Conservation (phyloP, 2,329 filamentous ascomycete genomes). For the Akanthomyces dipterigenus region DNA sequence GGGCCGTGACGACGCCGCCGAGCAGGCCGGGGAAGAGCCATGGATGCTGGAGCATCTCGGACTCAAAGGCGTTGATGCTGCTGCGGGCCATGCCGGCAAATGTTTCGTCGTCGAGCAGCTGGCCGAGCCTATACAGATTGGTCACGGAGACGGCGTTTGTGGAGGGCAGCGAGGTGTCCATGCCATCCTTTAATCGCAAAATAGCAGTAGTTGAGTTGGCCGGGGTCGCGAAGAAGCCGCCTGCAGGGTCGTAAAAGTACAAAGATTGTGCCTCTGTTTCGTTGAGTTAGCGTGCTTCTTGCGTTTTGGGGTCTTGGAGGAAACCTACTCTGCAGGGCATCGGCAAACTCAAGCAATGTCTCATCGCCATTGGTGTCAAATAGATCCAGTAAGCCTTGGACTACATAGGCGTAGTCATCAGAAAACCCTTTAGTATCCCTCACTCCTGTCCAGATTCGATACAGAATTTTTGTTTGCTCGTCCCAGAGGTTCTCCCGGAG, state of each 20-base stretch:
- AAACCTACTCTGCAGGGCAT: constrained; percentile 63
- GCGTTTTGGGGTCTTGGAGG: background rate
- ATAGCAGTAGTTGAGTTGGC: constrained; percentile 61
- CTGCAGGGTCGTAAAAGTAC: constrained; percentile 67
- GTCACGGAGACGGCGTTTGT: constrained; percentile 81
- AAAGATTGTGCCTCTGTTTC: constrained; percentile 59
- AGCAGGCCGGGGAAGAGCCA: constrained; percentile 84
- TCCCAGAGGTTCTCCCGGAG: constrained; percentile 71
- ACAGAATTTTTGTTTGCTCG: constrained; percentile 51
- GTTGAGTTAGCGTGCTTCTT: background rate
- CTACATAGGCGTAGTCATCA: constrained; percentile 90
- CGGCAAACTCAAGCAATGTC: constrained; percentile 70
- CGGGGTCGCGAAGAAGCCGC: constrained; percentile 69
- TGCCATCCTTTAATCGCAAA: constrained; percentile 86
- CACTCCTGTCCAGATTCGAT: constrained; percentile 64
- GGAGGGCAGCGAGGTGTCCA: constrained; percentile 86
- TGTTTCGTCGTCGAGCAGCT: constrained; percentile 57
- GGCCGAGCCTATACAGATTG: constrained; percentile 77
- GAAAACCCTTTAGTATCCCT: constrained; percentile 68
- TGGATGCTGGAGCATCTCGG: constrained; percentile 86
- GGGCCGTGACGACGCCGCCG: constrained; percentile 64
- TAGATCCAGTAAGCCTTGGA: constrained; percentile 73
- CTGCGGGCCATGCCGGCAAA: constrained; percentile 62
- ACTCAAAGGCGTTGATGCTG: constrained; percentile 79
- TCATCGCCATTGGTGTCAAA: constrained; percentile 78